A percentile compares a stretch with the other conserved stretches of the same genome.
Evolutionary conservation across 139 green algal genomes (phyloP).

Genomic region (Tetraselmis striata): DNA sequence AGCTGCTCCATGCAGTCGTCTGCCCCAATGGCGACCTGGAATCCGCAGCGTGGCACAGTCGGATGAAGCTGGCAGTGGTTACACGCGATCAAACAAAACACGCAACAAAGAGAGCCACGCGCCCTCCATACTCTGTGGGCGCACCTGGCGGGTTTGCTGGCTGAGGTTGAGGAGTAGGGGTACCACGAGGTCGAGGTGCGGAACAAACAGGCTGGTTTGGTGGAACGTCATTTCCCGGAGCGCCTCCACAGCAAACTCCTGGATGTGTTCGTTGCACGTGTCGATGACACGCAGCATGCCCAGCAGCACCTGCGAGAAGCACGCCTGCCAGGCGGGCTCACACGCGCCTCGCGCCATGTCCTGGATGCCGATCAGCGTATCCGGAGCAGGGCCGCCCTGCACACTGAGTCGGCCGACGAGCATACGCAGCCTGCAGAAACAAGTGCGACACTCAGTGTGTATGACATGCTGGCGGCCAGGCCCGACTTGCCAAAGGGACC

Average conservation of each 20-base stretch:
- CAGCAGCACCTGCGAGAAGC: conserved; percentile 31
- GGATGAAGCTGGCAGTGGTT: too few species aligned
- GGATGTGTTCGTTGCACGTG: conserved; percentile 12
- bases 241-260: conserved; percentile 27
- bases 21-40: conserved; percentile 33
- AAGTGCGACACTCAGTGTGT: too few species aligned
- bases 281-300: conserved; percentile 13
- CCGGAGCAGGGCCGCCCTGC: conserved; percentile 9
- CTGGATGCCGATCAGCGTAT: conserved; percentile 30
- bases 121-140: background rate
- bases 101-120: too few species aligned
- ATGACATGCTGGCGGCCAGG: too few species aligned
- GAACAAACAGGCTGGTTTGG: conserved; percentile 25
- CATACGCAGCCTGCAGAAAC: conserved; percentile 11
- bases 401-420: conserved; percentile 20
- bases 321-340: conserved; percentile 21
- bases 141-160: background rate
- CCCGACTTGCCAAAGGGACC: too few species aligned
- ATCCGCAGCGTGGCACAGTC: background rate
- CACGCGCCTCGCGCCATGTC: conserved; percentile 19
- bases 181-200: conserved; percentile 27
- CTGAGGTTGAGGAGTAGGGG: conserved; percentile 27
- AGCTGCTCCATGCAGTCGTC: conserved; percentile 32
- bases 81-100: too few species aligned
- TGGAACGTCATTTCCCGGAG: conserved; percentile 19